Base-by-base conservation (phyloP, 768 basidiomycete genomes). In the Neoboletus magnificus region DNA sequence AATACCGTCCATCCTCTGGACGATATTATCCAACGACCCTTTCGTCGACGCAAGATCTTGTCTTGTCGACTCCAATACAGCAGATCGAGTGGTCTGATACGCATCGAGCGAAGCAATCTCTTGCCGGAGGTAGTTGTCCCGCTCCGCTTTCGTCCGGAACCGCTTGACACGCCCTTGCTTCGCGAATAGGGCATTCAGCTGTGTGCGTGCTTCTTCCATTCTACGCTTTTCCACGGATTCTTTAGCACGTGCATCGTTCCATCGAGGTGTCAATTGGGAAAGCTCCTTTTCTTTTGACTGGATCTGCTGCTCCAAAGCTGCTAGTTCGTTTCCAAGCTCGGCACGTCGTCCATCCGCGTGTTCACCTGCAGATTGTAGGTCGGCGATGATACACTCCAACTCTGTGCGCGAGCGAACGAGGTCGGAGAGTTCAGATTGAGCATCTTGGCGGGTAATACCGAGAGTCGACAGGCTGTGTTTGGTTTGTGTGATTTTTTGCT, bases 121-220 rank as follows among this genome's bases (percentile, higher is more conserved):
- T n/a, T 80, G 79, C n/a, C 74, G 77, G 41, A 99, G 79, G 66
- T 82, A 98, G 22, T 78, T 74, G 66, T 99, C 96, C 9, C 97
- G 84, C 64, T 95, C 93, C 0, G 80, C 77, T 64, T 86, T 86
- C 15, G 89, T 91, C 22, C 84, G 76, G 75, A 97, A 99, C 63
- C 89, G 90, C 48, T 85, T 83, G 37, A 87, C 78, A 22, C 97
- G 87, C 2, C 94, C 94, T 68, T 93, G 93, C 67, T 98, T 98
- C 3, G 89, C 86, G 66, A 88, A 93, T 1, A 99, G 76, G 0
- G 88, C 82, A 1, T 81, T 78, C 4, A 98, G 74, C 44, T 78
- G 81, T 1, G 89, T 86, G 48, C 81, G 83, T 0, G 85, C 85
- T 39, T 86, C 84, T 57, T 95, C 93, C 60, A 97, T 77, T 27